A percentile compares a stretch with the other conserved stretches of the same genome.
phyloP scores from a whole-genome alignment of 2,329 filamentous ascomycete species.

The Colletotrichum cuscutae region DNA sequence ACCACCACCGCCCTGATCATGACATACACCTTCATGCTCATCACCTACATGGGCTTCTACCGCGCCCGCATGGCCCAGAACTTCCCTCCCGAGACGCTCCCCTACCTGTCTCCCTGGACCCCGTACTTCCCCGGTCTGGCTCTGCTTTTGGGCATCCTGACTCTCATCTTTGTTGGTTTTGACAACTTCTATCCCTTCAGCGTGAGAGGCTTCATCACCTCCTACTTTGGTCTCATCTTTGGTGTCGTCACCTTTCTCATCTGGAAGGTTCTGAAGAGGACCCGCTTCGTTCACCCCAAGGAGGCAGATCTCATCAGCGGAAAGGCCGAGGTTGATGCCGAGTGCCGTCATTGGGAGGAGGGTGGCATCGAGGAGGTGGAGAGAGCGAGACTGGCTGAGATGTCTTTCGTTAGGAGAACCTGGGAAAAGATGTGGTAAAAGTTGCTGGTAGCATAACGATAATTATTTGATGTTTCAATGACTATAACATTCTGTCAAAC shows the following conservation, averaged over 20 bases:
- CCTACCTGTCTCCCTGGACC: conserved; percentile 60
- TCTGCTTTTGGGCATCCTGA: conserved; percentile 55
- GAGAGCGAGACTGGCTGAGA: conserved; percentile 45
- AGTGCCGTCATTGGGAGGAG: conserved; percentile 56
- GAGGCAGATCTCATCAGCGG: conserved; percentile 72
- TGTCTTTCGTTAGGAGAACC: conserved; percentile 46
- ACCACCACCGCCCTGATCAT: conserved; percentile 69
- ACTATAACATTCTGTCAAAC: not conserved
- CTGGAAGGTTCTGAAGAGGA: conserved; percentile 75
- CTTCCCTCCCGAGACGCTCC: conserved; percentile 57
- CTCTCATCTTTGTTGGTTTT: conserved; percentile 68
- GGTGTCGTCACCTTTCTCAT: conserved; percentile 67
- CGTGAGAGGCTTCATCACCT: conserved; percentile 60
- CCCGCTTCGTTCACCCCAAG: conserved; percentile 62
- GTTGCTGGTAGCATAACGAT: not conserved
- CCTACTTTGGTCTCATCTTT: conserved; percentile 65
- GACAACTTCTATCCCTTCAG: conserved; percentile 63
- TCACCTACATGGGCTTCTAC: conserved; percentile 59
- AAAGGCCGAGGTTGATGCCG: conserved; percentile 72
- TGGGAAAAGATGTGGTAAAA: conserved; percentile 53
- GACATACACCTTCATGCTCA: conserved; percentile 62
- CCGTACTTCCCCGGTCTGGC: conserved; percentile 64
- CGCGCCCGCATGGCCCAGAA: conserved; percentile 64
- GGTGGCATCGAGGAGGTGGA: conserved; percentile 58
- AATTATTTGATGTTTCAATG: conserved; percentile 6